Base-by-base conservation (phyloP, 2,329 filamentous ascomycete genomes). In the Aspergillus fumigatiaffinis region DNA sequence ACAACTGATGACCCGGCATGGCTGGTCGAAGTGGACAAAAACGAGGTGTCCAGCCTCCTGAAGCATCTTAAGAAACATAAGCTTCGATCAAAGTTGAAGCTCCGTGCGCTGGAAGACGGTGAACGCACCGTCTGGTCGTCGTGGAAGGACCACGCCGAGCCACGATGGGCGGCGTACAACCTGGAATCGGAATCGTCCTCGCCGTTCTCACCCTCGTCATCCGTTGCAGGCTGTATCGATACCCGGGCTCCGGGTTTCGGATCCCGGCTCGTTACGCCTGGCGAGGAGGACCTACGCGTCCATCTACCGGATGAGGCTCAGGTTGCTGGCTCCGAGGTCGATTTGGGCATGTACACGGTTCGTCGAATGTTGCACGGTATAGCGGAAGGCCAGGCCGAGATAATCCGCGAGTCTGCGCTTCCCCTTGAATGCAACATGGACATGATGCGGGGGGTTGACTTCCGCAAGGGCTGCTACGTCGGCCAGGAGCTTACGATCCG, bases 401-500 rank as follows among this genome's bases (percentile, higher is more conserved):
- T 99, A 21, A 72, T 84, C 6, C 77, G 81, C 57, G 89, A 89
- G 62, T 78, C 82, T 20, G 87, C 91, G 0, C 79, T 99, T 54
- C 93, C 94, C 1, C 87, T 92, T 73, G 93, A 97, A 75, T 88
- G 83, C 70, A 97, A 97, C 72, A 83, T 97, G 71, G 94, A 99
- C 74, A 77, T 90, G 58, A 90, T 90, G 82, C 83, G 84, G 50
- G 94, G 86, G 26, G 88, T 99, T 63, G 91, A 97, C 75, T 99
- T 94, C 78, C 86, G 86, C 70, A 99, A 99, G 78, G 94, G 94
- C 7, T 99, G 94, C 76, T 99, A 99, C 74, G 86, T 97, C 7
- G 94, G 94, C 0, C 94, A 99, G 76, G 94, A 99, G 74, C 82
- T 99, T 62, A 97, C 94, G 1, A 96, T 97, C 63, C 88, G 94